phyloP scores from a whole-genome alignment of 2,329 filamentous ascomycete genomes.

The Erysiphe pulchra region DNA sequence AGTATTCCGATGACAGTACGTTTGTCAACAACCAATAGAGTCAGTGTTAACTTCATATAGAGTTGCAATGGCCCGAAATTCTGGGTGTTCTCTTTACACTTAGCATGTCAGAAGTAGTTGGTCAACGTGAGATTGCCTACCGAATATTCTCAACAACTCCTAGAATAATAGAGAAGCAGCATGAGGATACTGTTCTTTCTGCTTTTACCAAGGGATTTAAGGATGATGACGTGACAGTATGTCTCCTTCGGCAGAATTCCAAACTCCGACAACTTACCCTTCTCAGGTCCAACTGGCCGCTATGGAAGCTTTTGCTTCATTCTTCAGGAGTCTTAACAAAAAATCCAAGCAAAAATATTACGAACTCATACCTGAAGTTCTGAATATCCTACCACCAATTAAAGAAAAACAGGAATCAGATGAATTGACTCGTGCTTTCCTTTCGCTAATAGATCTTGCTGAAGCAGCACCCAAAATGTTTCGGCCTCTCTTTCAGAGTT shows the following conservation, averaged over 20 bases:
- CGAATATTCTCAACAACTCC: slow-evolving; percentile 89
- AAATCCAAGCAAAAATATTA: slow-evolving; percentile 79
- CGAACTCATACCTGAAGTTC: slow-evolving; percentile 61
- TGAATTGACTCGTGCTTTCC: slow-evolving; percentile 66
- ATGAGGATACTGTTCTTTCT: slow-evolving; percentile 67
- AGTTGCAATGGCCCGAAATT: slow-evolving; percentile 71
- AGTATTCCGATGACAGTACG: slow-evolving; percentile 76
- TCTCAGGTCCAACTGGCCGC: slow-evolving; percentile 63
- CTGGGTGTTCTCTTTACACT: slow-evolving; percentile 67
- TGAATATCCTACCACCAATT: slow-evolving; percentile 83
- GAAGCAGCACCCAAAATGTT: slow-evolving; percentile 97
- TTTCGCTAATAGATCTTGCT: slow-evolving; percentile 80
- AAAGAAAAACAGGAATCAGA: slow-evolving; percentile 82
- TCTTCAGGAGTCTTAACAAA: slow-evolving; percentile 77
- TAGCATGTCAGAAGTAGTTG: slow-evolving; percentile 61
- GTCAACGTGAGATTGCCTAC: slow-evolving; percentile 78
- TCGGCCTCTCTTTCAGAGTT: slow-evolving; percentile 71
- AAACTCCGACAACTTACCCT: slow-evolving; percentile 2
- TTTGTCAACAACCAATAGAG: background rate
- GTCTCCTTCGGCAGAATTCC: slow-evolving; percentile 6
- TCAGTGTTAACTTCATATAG: slow-evolving; percentile 19
- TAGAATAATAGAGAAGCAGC: slow-evolving; percentile 84
- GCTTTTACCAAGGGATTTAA: slow-evolving; percentile 85
- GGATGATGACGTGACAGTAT: slow-evolving; percentile 56
- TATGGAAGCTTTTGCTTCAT: slow-evolving; percentile 89